Conservation (phyloP, 345 rosid species). For the Xanthoceras sorbifolium region DNA sequence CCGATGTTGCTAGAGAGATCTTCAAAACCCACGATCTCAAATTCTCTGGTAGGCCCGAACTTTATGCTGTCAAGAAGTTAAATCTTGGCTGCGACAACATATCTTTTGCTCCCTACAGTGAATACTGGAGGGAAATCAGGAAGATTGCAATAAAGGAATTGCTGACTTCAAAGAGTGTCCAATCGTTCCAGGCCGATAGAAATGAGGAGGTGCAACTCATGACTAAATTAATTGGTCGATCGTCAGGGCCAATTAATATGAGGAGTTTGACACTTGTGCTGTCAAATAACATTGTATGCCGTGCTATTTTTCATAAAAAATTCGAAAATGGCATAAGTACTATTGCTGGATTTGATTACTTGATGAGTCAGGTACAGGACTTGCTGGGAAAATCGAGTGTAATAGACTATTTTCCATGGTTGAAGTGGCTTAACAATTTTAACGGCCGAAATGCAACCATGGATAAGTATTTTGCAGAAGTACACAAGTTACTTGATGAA, state of each 20-base stretch:
- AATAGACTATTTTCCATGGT: slow-evolving; percentile 39
- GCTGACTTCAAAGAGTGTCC: slow-evolving; percentile 37
- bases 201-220: slow-evolving; percentile 33
- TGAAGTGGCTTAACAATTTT: slow-evolving; percentile 43
- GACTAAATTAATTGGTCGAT: slow-evolving; percentile 19
- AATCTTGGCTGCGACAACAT: slow-evolving; percentile 29
- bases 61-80: slow-evolving; percentile 18
- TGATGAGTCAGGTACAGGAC: slow-evolving; percentile 27
- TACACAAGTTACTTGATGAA: slow-evolving; percentile 34
- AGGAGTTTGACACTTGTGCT: slow-evolving; percentile 20
- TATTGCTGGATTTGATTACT: slow-evolving; percentile 17
- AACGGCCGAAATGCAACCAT: slow-evolving; percentile 32
- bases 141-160: slow-evolving; percentile 38
- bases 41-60: slow-evolving; percentile 37
- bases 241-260: slow-evolving; percentile 28
- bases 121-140: slow-evolving; percentile 37
- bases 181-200: slow-evolving; percentile 32
- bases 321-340: background rate
- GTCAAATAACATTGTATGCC: slow-evolving; percentile 35
- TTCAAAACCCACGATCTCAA: slow-evolving; percentile 40
- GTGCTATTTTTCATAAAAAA: slow-evolving; percentile 35
- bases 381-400: slow-evolving; percentile 31
- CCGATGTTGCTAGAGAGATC: slow-evolving; percentile 34
- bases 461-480: slow-evolving; percentile 30
- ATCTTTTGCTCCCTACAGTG: slow-evolving; percentile 35